A percentile compares a stretch with the other conserved stretches of the same genome.
These are phyloP conservation scores for Nakazawaea siamensis DNA, from an alignment of 805 yeast species.

Conservation along the genomic window DNA sequence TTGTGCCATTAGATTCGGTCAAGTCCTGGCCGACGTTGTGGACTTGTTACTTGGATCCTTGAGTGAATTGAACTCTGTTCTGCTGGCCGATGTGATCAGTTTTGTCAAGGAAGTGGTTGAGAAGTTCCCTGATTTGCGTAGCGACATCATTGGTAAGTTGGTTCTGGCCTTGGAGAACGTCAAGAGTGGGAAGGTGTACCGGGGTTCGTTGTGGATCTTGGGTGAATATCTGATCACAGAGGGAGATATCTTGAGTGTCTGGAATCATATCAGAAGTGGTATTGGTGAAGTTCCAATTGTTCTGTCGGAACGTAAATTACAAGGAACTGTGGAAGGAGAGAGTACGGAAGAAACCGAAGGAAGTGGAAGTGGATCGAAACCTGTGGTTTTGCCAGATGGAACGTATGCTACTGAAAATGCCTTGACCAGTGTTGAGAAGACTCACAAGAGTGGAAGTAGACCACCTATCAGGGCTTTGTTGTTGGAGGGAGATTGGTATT, in stretches of 20 bases:
- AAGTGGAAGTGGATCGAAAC: conserved; percentile 35
- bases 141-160: conserved; percentile 54
- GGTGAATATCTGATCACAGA: conserved; percentile 85
- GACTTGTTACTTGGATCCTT: conserved; percentile 81
- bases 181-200: conserved; percentile 82
- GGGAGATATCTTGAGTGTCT: conserved; percentile 65
- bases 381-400: conserved; percentile 95
- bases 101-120: conserved; percentile 93
- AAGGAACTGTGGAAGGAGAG: conserved; percentile 26
- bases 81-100: conserved; percentile 85
- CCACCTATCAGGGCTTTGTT: conserved; percentile 76
- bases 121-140: conserved; percentile 75
- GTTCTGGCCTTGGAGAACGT: conserved; percentile 54
- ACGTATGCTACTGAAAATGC: conserved; percentile 96
- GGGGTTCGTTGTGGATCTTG: conserved; percentile 92
- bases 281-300: conserved; percentile 90
- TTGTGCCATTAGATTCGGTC: conserved; percentile 80
- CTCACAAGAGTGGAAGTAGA: conserved; percentile 21
- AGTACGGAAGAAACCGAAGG: conserved; percentile 24
- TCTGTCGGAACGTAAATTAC: conserved; percentile 54
- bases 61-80: conserved; percentile 72
- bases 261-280: conserved; percentile 78
- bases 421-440: conserved; percentile 35
- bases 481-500: conserved; percentile 81
- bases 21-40: conserved; percentile 87